Conservation (phyloP, 2,329 filamentous ascomycete genomes). For the Plenodomus tracheiphilus region DNA sequence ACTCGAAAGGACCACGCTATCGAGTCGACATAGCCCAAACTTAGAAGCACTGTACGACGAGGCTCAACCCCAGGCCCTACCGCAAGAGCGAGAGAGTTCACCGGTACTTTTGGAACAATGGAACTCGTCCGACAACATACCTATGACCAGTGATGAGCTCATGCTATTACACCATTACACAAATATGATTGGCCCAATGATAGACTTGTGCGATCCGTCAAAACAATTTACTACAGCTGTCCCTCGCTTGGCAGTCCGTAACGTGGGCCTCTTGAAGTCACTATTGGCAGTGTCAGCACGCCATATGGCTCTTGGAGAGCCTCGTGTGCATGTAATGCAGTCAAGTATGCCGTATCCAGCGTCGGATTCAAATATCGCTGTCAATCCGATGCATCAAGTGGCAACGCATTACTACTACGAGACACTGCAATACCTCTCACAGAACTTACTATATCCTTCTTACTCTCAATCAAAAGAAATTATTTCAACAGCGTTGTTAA, state of each 20-base stretch:
- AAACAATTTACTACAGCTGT: conserved; percentile 43
- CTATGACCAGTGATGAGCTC: too few relatives aligned
- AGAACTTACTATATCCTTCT: conserved; percentile 60
- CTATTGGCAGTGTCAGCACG: conserved; percentile 60
- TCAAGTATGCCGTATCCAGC: too few relatives aligned
- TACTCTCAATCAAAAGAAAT: conserved; percentile 63
- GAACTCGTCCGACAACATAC: too few relatives aligned
- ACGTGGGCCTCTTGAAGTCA: conserved; percentile 61
- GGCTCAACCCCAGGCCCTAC: too few relatives aligned
- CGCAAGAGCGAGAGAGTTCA: too few relatives aligned
- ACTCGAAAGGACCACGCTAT: too few relatives aligned
- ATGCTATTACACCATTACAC: conserved; percentile 48
- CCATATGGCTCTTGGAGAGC: conserved; percentile 49
- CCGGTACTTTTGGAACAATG: too few relatives aligned
- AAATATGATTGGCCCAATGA: conserved; percentile 42
- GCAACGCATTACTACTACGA: conserved; percentile 63
- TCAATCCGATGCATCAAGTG: too few relatives aligned
- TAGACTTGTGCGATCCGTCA: conserved; percentile 51
- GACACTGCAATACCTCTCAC: conserved; percentile 63
- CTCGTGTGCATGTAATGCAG: too few relatives aligned
- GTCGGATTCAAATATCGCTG: too few relatives aligned
- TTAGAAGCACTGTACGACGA: too few relatives aligned
- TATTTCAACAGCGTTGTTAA: conserved; percentile 61
- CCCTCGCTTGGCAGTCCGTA: conserved; percentile 50
- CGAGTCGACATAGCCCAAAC: too few relatives aligned